A percentile compares a stretch with the other conserved stretches of the same genome.
Conservation (phyloP, 768 basidiomycete genomes). For the Pholiota conissans region DNA sequence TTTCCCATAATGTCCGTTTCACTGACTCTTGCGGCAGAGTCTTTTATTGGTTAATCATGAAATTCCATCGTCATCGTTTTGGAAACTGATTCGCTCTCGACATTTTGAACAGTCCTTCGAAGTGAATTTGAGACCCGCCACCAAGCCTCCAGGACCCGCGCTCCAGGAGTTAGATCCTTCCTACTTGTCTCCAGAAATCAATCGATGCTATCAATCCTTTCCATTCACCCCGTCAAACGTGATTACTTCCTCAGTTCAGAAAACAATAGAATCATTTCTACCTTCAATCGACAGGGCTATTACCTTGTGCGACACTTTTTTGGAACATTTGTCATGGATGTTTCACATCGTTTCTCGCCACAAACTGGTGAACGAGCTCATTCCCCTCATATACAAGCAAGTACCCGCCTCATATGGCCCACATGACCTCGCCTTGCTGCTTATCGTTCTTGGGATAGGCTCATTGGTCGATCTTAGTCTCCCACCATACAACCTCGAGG, state of each 20-base stretch:
- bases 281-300: conserved; percentile 43
- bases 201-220: conserved; percentile 41
- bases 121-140: neutral
- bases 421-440: conserved; percentile 49
- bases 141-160: conserved; percentile 11
- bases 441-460: conserved; percentile 48
- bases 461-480: conserved; percentile 46
- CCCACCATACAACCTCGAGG: conserved; percentile 49
- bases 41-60: conserved; percentile 33
- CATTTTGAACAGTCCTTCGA: conserved; percentile 5
- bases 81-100: conserved; percentile 3
- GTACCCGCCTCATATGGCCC: conserved; percentile 38
- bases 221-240: conserved; percentile 43
- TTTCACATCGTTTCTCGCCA: conserved; percentile 47
- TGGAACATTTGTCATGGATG: conserved; percentile 53
- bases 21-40: conserved; percentile 28
- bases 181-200: conserved; percentile 46
- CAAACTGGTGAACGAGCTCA: conserved; percentile 43
- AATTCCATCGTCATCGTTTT: neutral
- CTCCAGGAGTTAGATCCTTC: conserved; percentile 41
- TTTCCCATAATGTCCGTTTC: conserved; percentile 5
- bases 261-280: conserved; percentile 44
- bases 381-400: conserved; percentile 46
- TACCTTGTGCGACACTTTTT: conserved; percentile 43
- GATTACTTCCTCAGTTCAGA: conserved; percentile 30